phyloP scores from a whole-genome alignment of 805 yeast species.

The Isabelozyma rhagii region DNA sequence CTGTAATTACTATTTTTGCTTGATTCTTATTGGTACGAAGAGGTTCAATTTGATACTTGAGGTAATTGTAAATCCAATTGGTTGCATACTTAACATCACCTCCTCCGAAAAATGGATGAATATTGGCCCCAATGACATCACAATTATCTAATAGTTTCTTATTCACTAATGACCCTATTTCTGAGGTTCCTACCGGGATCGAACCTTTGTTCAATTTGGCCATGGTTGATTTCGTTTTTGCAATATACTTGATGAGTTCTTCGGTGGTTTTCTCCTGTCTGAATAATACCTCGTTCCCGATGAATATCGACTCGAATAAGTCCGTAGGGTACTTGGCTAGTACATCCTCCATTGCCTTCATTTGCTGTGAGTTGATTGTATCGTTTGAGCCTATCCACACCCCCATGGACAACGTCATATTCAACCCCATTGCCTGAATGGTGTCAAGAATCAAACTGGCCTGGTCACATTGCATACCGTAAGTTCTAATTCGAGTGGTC shows the following conservation, averaged over 20 bases:
- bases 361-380: conserved; percentile 43
- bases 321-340: conserved; percentile 40
- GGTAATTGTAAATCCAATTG: conserved; percentile 50
- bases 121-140: conserved; percentile 60
- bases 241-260: conserved; percentile 40
- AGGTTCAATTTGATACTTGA: conserved; percentile 43
- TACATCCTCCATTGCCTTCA: conserved; percentile 41
- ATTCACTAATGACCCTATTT: conserved; percentile 48
- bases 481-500: conserved; percentile 55
- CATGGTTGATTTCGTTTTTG: conserved; percentile 37
- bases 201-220: conserved; percentile 24
- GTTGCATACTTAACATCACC: conserved; percentile 44
- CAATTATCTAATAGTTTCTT: conserved; percentile 36
- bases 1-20: conserved; percentile 47
- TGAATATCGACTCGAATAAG: conserved; percentile 48
- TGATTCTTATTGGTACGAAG: conserved; percentile 15
- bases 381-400: conserved; percentile 56
- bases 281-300: conserved; percentile 64
- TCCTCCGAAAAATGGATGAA: conserved; percentile 71
- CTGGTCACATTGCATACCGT: conserved; percentile 63
- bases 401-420: conserved; percentile 59
- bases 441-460: conserved; percentile 51
- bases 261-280: conserved; percentile 44
- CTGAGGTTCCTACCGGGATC: conserved; percentile 62
- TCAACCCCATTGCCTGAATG: conserved; percentile 45